Evolutionary conservation across 257 asterid species (phyloP), one percentile per base, ranked within the genome.

Genomic region (Pogostemon cablin): DNA sequence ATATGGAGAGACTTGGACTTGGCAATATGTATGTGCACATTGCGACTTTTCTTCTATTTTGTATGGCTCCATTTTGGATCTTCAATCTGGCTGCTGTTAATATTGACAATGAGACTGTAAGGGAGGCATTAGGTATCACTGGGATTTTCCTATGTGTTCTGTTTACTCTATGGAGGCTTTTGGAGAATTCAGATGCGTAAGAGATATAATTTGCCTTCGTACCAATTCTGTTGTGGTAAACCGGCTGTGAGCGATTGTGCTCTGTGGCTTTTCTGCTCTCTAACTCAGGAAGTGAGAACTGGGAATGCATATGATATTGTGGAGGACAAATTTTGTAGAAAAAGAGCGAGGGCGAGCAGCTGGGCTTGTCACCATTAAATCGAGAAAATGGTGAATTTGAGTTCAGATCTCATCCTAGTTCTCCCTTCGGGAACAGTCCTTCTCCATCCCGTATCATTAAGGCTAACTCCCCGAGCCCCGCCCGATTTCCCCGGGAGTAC

Each of bases 131-230:
- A 20, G 92, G 96, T 9, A 47, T 90, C 34, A 81, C 90, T 0
- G 97, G 97, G 20, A 80, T 90, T 65, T 88, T 86, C 63, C 87
- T 90, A 2, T 90, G 97, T 85, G 25, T 90, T 90, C 20, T 96
- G 96, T 9, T 72, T 90, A 60, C 84, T 90, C 1, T 88, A 88
- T 5, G 97, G 97, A 7, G 93, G 96, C 5, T 90, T 90, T 72
- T 90, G 97, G 97, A 86, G 97, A 76, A 90, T 90, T 80, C 97
- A 85, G 79, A 90, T 88, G 91, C 78, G 97, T 56, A 86, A 83
- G 80, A 82, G 90, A 65, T 90, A 78, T 67, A 86, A 88, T 73
- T 72, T 90, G 78, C 97, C 96, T 4, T 42, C 83, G 9, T 76
- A 85, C 67, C 78, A 56, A 9, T 86, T 69, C 61, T 86, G 93